Base-by-base conservation (phyloP, 2,329 filamentous ascomycete genomes). In the Trichoderma guizhouense region DNA sequence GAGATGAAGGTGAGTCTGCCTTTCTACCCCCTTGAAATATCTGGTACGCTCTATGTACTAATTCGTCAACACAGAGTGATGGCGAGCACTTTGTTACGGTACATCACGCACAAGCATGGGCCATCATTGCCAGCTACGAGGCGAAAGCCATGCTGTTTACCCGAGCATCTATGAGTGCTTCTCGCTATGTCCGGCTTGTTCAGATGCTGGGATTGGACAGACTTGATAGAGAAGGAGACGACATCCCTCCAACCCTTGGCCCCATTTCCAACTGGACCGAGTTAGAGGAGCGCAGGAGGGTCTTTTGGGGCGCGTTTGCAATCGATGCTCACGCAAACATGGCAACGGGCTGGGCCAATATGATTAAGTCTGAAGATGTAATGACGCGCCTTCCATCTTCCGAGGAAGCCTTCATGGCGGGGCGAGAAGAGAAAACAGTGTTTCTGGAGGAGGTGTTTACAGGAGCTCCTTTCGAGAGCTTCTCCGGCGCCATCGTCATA, bases 131-230 rank as follows among this genome's bases (percentile, higher is more conserved):
- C 3, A 89, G 87, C 1, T 94, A 94, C 77, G 95, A 98, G 79
- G 96, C 95, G 76, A 95, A 92, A 79, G 87, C 88, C 75, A 92
- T 97, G 87, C 89, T 91, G 76, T 97, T 97, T 77, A 94, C 94
- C 0, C 87, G 94, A 72, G 93, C 95, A 1, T 94, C 93, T 84
- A 89, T 97, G 84, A 97, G 93, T 73, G 87, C 89, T 12, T 92
- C 94, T 24, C 86, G 92, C 76, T 89, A 87, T 39, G 86, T 90
- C 26, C 88, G 94, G 58, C 84, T 97, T 63, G 87, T 88, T 6
- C 88, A 94, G 72, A 97, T 98, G 87, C 92, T 97, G 88, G 93
- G 94, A 1, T 84, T 98, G 43, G 92, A 97, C 80, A 87, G 91
- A 30, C 80, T 97, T 47, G 94, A 97, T 78, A 89, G 89, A 6